Evolutionary conservation across 2,329 filamentous ascomycete species (phyloP), one percentile per base, ranked within the genome.

Genomic region (Xylariaceae sp.): DNA sequence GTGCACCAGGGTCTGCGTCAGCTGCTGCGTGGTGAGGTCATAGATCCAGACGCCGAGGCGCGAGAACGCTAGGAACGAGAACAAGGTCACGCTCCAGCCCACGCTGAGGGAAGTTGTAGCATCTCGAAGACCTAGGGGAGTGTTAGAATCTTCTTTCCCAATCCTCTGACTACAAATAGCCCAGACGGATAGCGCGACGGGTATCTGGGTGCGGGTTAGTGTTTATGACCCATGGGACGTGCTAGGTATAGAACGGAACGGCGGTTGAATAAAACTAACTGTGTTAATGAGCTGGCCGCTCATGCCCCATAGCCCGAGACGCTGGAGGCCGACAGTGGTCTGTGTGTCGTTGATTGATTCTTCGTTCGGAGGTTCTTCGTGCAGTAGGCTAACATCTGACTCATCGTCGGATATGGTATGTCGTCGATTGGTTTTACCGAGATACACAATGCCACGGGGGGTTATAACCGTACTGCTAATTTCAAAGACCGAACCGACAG

Each of bases 381-480:
- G 24, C 7, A 62, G 44, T 12, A 62, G 28, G 14, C 56, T 33
- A 28, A 55, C 43, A 5, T 57, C 63, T 29, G 59, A 52, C 36
- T 68, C 67, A n/a, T 71, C 64, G 12, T 65, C 64, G 21, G 64
- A 50, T 19, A 54, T 52, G 14, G 40, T 59, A 41, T 12, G 37
- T 45, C 54, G 66, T 40, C 56, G 67, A 16, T 61, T 53, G 1
- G 67, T 65, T 57, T 72, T 74, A 2, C 68, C 69, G 39, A 76
- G 62, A 47, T 72, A 71, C 11, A 71, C 70, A 68, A 84, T 81
- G 4, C 80, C 72, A 14, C 74, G 66, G 0, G 82, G 82, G 1
- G 81, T 82, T 6, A 80, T 70, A 64, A 81, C 76, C 2, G 82
- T 85, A 9, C 80, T 81, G 14, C 75, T 78, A 11, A 85, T 73